Percentiles rank a stretch among this genome's conserved stretches.
Evolutionary conservation across 345 rosid species (phyloP).

Genomic region (Eucalyptus polybractea): DNA sequence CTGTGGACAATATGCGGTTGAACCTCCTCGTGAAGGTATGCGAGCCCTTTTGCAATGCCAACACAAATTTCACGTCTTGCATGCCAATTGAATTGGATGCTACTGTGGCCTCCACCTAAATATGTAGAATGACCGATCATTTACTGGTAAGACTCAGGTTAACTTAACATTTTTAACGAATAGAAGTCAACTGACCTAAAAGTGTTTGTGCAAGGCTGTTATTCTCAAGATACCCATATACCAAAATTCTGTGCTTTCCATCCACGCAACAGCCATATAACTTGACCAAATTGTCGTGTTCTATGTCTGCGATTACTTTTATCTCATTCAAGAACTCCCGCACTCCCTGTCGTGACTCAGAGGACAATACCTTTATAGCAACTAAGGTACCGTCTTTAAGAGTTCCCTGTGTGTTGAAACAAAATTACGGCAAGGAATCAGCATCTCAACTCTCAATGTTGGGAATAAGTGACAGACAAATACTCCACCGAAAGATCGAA

Average conservation of each 20-base stretch:
- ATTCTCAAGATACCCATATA: slow-evolving; percentile 60
- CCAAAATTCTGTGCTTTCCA: slow-evolving; percentile 47
- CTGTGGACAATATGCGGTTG: slow-evolving; percentile 53
- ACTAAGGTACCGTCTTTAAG: slow-evolving; percentile 35
- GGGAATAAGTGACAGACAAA: background rate
- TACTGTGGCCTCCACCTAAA: slow-evolving; percentile 24
- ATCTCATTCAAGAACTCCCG: slow-evolving; percentile 61
- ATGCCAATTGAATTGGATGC: slow-evolving; percentile 42
- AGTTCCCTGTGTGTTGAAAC: slow-evolving; percentile 24
- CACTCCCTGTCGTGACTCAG: slow-evolving; percentile 49
- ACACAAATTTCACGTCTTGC: slow-evolving; percentile 39
- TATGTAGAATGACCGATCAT: background rate
- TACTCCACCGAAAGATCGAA: background rate
- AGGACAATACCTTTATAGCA: slow-evolving; percentile 61
- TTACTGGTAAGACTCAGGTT: background rate
- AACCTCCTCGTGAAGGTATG: slow-evolving; percentile 62
- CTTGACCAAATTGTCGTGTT: slow-evolving; percentile 51
- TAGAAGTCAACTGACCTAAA: slow-evolving; percentile 22
- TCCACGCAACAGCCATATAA: slow-evolving; percentile 59
- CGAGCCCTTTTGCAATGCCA: slow-evolving; percentile 57
- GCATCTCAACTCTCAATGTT: background rate
- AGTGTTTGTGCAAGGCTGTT: slow-evolving; percentile 65
- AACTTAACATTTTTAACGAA: background rate
- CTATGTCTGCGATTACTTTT: slow-evolving; percentile 35
- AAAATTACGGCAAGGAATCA: background rate